Evolutionary conservation across 2,329 filamentous ascomycete species (phyloP).

Genomic region (Ophiostoma sp.): DNA sequence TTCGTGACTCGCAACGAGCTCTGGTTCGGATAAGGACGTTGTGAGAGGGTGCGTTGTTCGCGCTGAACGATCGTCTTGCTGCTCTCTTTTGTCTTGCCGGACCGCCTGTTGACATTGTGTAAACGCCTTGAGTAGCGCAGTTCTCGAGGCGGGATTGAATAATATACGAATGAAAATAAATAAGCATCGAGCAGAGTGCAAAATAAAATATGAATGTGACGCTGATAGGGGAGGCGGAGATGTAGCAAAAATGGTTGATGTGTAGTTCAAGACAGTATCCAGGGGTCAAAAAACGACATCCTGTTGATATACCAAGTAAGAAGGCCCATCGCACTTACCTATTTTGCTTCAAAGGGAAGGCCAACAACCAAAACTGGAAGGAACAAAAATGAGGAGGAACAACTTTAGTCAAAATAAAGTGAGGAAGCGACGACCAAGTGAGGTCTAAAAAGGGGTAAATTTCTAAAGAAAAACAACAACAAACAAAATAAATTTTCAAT

Average conservation of each 20-base stretch:
- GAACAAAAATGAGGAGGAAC: background rate
- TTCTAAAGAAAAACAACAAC: background rate
- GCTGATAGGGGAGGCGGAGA: background rate
- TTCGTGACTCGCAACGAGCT: background rate
- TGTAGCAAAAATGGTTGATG: background rate
- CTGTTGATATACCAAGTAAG: background rate
- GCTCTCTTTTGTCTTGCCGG: slow-evolving; percentile 10
- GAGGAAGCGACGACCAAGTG: background rate
- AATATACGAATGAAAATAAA: background rate
- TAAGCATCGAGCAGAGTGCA: background rate
- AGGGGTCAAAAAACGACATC: no score
- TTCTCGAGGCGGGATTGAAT: background rate
- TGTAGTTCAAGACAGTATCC: background rate
- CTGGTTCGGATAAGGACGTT: background rate
- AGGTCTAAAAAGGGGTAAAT: background rate
- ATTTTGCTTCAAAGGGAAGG: background rate
- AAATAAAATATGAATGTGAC: background rate
- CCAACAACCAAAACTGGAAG: background rate
- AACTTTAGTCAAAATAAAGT: background rate
- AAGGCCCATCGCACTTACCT: background rate
- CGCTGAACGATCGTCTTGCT: background rate
- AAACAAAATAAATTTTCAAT: background rate
- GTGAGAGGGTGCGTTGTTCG: background rate
- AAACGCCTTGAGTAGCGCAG: background rate
- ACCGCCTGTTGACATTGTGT: background rate